phyloP scores from a whole-genome alignment of 257 asterid genomes.

The Lycium ferocissimum region DNA sequence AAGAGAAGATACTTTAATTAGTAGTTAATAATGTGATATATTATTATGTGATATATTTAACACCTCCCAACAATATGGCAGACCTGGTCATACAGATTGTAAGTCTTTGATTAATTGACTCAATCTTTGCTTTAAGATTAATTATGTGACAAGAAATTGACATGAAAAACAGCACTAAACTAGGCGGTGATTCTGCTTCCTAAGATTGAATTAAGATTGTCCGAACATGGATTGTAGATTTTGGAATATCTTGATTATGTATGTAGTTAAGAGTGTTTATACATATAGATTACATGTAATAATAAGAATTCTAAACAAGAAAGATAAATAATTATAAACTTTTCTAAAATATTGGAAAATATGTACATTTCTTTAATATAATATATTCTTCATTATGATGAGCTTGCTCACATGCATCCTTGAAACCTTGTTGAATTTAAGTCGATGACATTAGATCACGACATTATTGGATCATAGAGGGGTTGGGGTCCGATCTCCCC shows the following conservation, averaged over 20 bases:
- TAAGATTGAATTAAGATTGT: constrained; percentile 1
- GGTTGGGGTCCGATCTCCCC: too few species aligned
- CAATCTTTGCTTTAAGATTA: neutral
- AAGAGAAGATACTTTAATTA: too few species aligned
- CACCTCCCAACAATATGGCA: neutral
- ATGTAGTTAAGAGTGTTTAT: neutral
- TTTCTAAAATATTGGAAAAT: neutral
- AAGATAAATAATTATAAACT: neutral
- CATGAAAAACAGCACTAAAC: neutral
- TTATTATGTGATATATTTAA: too few species aligned
- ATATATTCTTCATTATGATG: too few species aligned
- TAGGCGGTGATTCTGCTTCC: constrained; percentile 10
- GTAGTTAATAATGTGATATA: too few species aligned
- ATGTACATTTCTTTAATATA: neutral
- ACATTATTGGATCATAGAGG: too few species aligned
- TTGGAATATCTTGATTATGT: neutral
- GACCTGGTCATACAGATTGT: neutral
- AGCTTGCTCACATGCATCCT: too few species aligned
- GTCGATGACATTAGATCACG: too few species aligned
- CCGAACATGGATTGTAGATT: constrained; percentile 12
- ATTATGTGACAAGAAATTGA: neutral
- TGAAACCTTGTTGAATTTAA: too few species aligned
- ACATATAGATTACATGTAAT: neutral
- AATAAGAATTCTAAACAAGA: neutral
- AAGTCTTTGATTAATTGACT: neutral